Conservation (phyloP, 2,329 filamentous ascomycete species). For the Cryphonectria naterciae region DNA sequence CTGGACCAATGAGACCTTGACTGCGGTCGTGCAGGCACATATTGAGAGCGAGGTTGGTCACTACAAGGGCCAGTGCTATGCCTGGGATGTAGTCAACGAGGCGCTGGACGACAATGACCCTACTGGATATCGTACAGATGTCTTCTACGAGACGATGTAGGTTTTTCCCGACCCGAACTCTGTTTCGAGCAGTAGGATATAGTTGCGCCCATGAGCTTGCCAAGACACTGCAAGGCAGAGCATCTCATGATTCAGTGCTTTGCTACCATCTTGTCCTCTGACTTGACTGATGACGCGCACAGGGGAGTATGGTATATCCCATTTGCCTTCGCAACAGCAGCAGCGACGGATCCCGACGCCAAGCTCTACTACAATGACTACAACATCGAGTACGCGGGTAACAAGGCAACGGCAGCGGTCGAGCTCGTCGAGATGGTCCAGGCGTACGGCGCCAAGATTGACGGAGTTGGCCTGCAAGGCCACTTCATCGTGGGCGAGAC, state of each 20-base stretch:
- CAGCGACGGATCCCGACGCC: conserved; percentile 55
- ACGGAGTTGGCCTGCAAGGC: conserved; percentile 65
- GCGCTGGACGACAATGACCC: conserved; percentile 63
- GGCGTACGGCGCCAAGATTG: conserved; percentile 56
- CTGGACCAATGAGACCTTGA: conserved; percentile 64
- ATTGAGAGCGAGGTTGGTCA: conserved; percentile 61
- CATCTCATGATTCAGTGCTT: neutral
- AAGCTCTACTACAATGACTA: conserved; percentile 59
- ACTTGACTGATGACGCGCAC: neutral
- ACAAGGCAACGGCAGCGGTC: conserved; percentile 50
- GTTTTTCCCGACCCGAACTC: neutral
- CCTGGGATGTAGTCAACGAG: conserved; percentile 71
- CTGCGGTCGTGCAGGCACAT: conserved; percentile 58
- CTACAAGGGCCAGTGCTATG: conserved; percentile 63
- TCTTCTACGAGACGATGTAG: conserved; percentile 61
- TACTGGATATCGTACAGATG: conserved; percentile 53
- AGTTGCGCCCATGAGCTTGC: neutral
- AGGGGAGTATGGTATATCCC: conserved; percentile 54
- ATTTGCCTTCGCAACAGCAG: conserved; percentile 60
- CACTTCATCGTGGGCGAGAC: conserved; percentile 62
- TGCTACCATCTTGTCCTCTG: neutral
- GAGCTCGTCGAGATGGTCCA: conserved; percentile 51
- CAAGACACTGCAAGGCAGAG: neutral
- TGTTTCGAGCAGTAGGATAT: neutral
- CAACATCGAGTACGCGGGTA: conserved; percentile 59